Base-by-base conservation (phyloP, 192 early-diverging fungal species). In the Coemansia umbellata region DNA sequence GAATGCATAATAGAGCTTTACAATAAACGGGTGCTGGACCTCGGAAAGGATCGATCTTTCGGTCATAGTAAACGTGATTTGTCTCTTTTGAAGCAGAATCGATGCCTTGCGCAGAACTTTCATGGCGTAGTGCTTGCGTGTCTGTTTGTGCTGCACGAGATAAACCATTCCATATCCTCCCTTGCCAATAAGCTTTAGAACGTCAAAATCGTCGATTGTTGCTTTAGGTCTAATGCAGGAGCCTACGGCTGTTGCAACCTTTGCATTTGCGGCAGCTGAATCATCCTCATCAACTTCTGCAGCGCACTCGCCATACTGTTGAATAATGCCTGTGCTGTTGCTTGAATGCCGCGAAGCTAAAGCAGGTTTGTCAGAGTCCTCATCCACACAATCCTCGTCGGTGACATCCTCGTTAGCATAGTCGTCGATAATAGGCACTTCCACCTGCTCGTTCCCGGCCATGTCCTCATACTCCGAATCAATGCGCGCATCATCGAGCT, bases 51-150 rank as follows among this genome's bases (percentile, higher is more conserved):
- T 91, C 44, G 83, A 80, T 22, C 92, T 81, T 62, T 97, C 94
- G 51, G 89, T 90, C 69, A 84, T 85, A 35, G 92, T 96, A 66
- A 91, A 83, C 24, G 84, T 80, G 8, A 86, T 86, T 55, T 86
- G 84, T 63, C 93, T 92, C 22, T 80, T 60, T 69, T 93, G 84
- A 11, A 93, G 69, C 37, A 91, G 80, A 32, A 96, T 81, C 23
- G 86, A 84, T 3, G 91, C 91, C 76, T 97, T 94, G 70, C 85
- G 83, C 33, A 97, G 78, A 3, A 93, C 90, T 74, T 97, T 97
- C 94, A 94, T 94, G 19, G 94, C 94, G 64, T 87, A 94, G 36
- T 85, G 59, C 32, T 52, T 42, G 14, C 31, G 51, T 14, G 74
- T 71, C 40, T 56, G 58, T 57, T 83, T 87, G 66, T 92, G 84